Percentiles rank a stretch among this genome's conserved stretches.
These are phyloP conservation scores for Apiospora pterosperma DNA, from an alignment of 2,329 filamentous ascomycete species.

Conservation along the genomic window DNA sequence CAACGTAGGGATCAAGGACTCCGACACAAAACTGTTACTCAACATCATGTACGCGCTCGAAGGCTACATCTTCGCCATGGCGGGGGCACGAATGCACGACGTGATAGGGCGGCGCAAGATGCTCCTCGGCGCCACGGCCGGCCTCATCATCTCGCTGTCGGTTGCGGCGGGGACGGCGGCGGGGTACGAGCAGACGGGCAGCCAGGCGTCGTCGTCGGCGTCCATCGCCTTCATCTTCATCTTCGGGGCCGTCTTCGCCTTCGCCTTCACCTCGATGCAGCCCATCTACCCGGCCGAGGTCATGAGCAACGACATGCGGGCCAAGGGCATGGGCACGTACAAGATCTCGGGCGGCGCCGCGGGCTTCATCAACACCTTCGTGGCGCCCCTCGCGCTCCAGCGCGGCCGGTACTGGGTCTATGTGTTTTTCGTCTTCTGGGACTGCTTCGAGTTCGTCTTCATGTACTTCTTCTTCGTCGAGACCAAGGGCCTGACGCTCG, in stretches of 20 bases:
- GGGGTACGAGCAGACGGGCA: conserved; percentile 30
- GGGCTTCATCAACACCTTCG: conserved; percentile 33
- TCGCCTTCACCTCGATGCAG: conserved; percentile 35
- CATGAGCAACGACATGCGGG: conserved; percentile 34
- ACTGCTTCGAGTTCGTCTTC: conserved; percentile 51
- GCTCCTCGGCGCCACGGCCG: conserved; percentile 32
- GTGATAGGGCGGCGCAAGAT: conserved; percentile 36
- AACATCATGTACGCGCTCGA: conserved; percentile 37
- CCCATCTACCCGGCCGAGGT: conserved; percentile 35
- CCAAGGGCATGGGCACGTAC: conserved; percentile 33
- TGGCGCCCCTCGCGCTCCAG: conserved; percentile 24
- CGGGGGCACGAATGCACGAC: conserved; percentile 36
- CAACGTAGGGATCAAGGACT: conserved; percentile 35
- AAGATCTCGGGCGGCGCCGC: conserved; percentile 33
- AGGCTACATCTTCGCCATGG: conserved; percentile 33
- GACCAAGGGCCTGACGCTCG: conserved; percentile 61
- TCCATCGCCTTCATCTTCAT: conserved; percentile 36
- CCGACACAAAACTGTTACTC: conserved; percentile 34
- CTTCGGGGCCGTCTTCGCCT: conserved; percentile 32
- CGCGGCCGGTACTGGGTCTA: conserved; percentile 32
- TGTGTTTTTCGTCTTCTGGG: conserved; percentile 55
- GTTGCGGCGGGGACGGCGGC: conserved; percentile 34
- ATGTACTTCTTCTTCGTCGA: conserved; percentile 57
- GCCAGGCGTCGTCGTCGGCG: conserved; percentile 29
- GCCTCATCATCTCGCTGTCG: conserved; percentile 33